Evolutionary conservation across 768 basidiomycete species (phyloP).

Genomic region (Chlorophyllum brunneum): DNA sequence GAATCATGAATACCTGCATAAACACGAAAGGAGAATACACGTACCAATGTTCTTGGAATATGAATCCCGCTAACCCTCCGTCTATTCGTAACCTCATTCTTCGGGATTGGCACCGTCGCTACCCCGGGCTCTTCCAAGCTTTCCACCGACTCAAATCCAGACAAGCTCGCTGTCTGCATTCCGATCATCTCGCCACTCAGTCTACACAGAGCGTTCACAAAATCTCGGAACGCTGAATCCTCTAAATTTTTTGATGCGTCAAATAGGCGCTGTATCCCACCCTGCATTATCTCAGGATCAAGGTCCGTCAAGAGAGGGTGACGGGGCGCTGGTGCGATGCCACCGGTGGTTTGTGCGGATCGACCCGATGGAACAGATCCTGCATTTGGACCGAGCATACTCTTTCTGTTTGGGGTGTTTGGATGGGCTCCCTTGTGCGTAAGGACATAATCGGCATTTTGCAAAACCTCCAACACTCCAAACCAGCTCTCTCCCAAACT

Average conservation of each 20-base stretch:
- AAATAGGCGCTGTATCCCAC: conserved; percentile 78
- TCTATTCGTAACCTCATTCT: conserved; percentile 45
- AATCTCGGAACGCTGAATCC: conserved; percentile 77
- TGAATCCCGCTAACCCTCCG: conserved; percentile 87
- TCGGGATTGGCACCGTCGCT: conserved; percentile 34
- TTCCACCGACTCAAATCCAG: conserved; percentile 29
- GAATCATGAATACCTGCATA: not conserved
- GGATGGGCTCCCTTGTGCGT: conserved; percentile 48
- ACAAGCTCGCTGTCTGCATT: conserved; percentile 59
- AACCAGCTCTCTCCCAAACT: conserved; percentile 93
- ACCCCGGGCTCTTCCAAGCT: conserved; percentile 35
- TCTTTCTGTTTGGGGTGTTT: conserved; percentile 28
- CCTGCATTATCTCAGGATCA: conserved; percentile 71
- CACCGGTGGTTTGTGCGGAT: conserved; percentile 28
- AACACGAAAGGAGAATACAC: conserved; percentile 22
- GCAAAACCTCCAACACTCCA: conserved; percentile 82
- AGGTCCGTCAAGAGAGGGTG: conserved; percentile 70
- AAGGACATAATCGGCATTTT: conserved; percentile 93
- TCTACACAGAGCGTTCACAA: conserved; percentile 73
- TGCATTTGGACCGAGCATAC: conserved; percentile 21
- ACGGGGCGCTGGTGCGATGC: conserved; percentile 24
- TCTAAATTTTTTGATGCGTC: conserved; percentile 83
- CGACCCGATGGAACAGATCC: conserved; percentile 30
- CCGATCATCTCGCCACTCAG: conserved; percentile 92
- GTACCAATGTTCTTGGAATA: conserved; percentile 70